A percentile compares a stretch with the other conserved stretches of the same genome.
These are phyloP conservation scores for Amesomyces nigricolor DNA, from an alignment of 2,329 filamentous ascomycete genomes.

Conservation along the genomic window DNA sequence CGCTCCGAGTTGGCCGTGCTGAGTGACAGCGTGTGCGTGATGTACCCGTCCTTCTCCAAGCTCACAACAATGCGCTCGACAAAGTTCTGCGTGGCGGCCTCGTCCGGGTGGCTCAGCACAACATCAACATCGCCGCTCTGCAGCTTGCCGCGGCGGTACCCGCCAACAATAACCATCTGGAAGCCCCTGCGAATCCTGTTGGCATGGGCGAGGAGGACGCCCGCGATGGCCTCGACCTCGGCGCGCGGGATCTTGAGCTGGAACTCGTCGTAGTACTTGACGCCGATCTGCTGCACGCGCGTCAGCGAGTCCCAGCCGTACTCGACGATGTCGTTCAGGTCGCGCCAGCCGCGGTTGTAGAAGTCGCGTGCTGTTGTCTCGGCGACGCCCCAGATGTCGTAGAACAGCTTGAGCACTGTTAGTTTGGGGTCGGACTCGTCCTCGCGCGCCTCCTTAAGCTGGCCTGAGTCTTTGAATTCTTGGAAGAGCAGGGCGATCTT, in stretches of 20 bases:
- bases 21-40: conserved; percentile 76
- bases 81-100: conserved; percentile 62
- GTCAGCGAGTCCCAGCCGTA: conserved; percentile 69
- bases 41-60: conserved; percentile 62
- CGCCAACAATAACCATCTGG: conserved; percentile 63
- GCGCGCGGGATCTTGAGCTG: conserved; percentile 60
- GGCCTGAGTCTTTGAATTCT: conserved; percentile 61
- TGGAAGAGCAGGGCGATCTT: conserved; percentile 75
- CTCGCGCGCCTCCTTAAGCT: conserved; percentile 57
- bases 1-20: conserved; percentile 66
- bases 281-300: conserved; percentile 83
- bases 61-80: conserved; percentile 63
- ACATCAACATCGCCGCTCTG: conserved; percentile 79
- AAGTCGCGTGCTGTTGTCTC: conserved; percentile 76
- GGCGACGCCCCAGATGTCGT: conserved; percentile 88
- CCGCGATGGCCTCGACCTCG: conserved; percentile 67
- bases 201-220: conserved; percentile 60
- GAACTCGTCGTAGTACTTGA: conserved; percentile 92
- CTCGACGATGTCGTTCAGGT: conserved; percentile 81
- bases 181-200: conserved; percentile 52
- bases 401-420: conserved; percentile 62
- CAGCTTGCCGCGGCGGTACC: conserved; percentile 73
- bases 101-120: conserved; percentile 72
- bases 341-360: conserved; percentile 71
- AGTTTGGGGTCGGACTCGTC: conserved; percentile 61